Percentiles rank a stretch among this genome's conserved stretches.
Conservation (phyloP, 306 rosid species). For the Coriaria nepalensis region DNA sequence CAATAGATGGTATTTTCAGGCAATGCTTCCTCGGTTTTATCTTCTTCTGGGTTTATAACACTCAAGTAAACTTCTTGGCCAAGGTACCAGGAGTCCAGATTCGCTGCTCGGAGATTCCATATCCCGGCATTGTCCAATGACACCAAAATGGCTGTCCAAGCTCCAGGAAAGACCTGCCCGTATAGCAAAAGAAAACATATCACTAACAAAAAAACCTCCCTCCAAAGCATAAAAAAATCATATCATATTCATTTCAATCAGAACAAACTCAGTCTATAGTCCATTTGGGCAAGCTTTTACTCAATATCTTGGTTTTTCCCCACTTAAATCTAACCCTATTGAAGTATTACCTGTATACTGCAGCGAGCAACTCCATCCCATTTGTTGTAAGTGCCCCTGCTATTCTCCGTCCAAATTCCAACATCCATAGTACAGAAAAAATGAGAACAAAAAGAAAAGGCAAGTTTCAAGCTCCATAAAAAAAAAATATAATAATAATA, state of each 20-base stretch:
- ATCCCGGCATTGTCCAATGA: constrained; percentile 80
- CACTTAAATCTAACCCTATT: too few relatives aligned
- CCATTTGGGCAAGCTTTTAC: too few relatives aligned
- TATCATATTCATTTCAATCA: background rate
- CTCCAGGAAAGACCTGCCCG: constrained; percentile 76
- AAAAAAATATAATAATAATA: too few relatives aligned
- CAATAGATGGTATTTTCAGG: constrained; percentile 71
- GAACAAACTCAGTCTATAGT: too few relatives aligned
- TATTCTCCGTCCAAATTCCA: constrained; percentile 79
- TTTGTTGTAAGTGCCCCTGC: constrained; percentile 70
- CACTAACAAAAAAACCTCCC: background rate
- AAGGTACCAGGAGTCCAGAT: constrained; percentile 78
- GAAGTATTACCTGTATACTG: constrained; percentile 54
- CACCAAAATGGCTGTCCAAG: constrained; percentile 90
- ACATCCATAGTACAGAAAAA: constrained; percentile 65
- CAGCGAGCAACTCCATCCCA: constrained; percentile 78
- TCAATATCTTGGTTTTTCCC: too few relatives aligned
- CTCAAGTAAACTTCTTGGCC: constrained; percentile 79
- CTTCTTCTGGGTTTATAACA: constrained; percentile 53
- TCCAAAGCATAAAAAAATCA: background rate
- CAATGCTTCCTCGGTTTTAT: constrained; percentile 28
- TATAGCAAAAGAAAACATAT: constrained; percentile 7
- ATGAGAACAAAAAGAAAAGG: constrained; percentile 4
- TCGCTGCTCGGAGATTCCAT: constrained; percentile 85
- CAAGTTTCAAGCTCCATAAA: constrained; percentile 6